A percentile compares a stretch with the other conserved stretches of the same genome.
Conservation (phyloP, 441 rosid genomes). For the Theobroma grandiflorum region DNA sequence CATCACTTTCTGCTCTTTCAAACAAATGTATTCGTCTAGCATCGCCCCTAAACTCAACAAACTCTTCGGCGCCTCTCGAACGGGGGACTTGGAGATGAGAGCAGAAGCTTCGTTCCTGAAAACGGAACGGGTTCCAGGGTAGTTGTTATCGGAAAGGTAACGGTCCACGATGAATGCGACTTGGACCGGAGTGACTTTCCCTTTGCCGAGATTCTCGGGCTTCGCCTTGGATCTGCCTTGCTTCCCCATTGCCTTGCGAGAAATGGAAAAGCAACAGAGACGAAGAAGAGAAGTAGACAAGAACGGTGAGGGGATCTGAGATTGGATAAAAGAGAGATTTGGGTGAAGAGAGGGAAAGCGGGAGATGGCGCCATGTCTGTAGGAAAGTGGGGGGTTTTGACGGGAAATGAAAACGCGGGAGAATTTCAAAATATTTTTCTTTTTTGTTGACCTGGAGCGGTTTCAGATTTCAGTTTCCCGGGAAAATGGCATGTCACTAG, state of each 20-base stretch:
- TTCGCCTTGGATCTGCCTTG: slow-evolving; percentile 49
- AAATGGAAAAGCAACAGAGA: slow-evolving; percentile 3
- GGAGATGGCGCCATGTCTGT: slow-evolving; percentile 17
- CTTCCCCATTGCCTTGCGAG: slow-evolving; percentile 53
- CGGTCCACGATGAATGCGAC: slow-evolving; percentile 86
- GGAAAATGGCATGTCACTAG: too few species aligned
- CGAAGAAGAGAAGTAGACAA: not conserved
- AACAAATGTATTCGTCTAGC: slow-evolving; percentile 66
- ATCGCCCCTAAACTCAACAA: slow-evolving; percentile 72
- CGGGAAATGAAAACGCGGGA: slow-evolving; percentile 10
- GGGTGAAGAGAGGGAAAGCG: slow-evolving; percentile 4
- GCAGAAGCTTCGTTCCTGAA: slow-evolving; percentile 77
- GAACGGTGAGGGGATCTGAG: not conserved
- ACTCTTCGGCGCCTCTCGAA: slow-evolving; percentile 75
- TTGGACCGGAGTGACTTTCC: slow-evolving; percentile 76
- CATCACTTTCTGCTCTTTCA: slow-evolving; percentile 73
- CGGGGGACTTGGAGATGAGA: slow-evolving; percentile 73
- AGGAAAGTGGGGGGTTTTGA: slow-evolving; percentile 17
- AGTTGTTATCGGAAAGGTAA: slow-evolving; percentile 73
- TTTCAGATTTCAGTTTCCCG: too few species aligned
- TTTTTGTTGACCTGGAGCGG: too few species aligned
- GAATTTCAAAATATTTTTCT: too few species aligned
- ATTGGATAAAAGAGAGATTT: slow-evolving; percentile 9
- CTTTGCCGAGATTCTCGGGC: slow-evolving; percentile 53
- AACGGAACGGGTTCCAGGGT: slow-evolving; percentile 56